Evolutionary conservation across 2,329 filamentous ascomycete genomes (phyloP), one percentile per base, ranked within the genome.

Genomic region (Calycina marina): DNA sequence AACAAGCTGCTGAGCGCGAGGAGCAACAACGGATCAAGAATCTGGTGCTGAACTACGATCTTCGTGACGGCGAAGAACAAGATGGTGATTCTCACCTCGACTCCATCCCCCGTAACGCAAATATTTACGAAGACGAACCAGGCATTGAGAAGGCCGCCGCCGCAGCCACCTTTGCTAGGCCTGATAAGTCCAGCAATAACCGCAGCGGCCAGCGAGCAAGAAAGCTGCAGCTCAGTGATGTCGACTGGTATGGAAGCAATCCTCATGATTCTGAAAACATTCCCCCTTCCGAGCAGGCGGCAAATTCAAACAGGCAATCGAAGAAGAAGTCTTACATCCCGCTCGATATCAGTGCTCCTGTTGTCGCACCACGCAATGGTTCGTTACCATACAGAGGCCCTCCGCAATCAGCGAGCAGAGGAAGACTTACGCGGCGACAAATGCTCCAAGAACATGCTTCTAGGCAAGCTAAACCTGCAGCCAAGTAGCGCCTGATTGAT

Each of bases 11-110:
- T 3, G 88, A 96, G 54, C 78, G 80, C 32, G 90, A 93, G 52
- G 92, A 98, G 56, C 88, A 98, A 56, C 85, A 94, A 56, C 81
- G 90, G 40, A 98, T 98, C 71, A 98, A 98, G 63, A 93, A 84
- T 50, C 67, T 98, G 28, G 90, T 98, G 33, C 65, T 98, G 46
- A 96, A 94, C 57, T 93, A 94, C 52, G 90, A 98, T 58, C 72
- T 93, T 52, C 76, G 83, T 31, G 85, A 92, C 49, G 77, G 64
- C 45, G 82, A 92, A 51, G 77, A 85, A 42, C 60, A 66, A 49
- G 81, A 90, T 62, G 77, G 84, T 92, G 69, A 72, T 52, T 57
- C 47, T 47, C 45, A 51, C 53, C 48, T 54, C 46, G 44, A 47
- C 51, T 56, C 63, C 52, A 59, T 59, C 39, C 48, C 47, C 44